A percentile compares a stretch with the other conserved stretches of the same genome.
Evolutionary conservation across 345 rosid genomes (phyloP).

Genomic region (Moringa oleifera): DNA sequence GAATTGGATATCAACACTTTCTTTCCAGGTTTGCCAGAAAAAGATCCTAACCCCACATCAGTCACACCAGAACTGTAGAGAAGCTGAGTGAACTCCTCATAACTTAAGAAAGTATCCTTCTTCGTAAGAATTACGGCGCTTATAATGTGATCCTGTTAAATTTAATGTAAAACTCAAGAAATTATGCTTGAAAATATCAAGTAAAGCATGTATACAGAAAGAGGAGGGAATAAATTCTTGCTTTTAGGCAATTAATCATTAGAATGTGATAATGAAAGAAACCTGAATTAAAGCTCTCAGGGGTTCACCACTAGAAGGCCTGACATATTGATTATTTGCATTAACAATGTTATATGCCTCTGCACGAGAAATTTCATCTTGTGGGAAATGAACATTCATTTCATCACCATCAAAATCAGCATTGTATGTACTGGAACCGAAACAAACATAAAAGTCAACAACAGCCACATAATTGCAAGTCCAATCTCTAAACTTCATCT

Average conservation of each 20-base stretch:
- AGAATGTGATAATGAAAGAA: slow-evolving; percentile 13
- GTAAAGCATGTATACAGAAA: slow-evolving; percentile 1
- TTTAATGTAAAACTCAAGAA: slow-evolving; percentile 11
- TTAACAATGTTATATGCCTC: slow-evolving; percentile 97
- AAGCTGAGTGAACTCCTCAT: slow-evolving; percentile 69
- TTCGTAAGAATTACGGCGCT: slow-evolving; percentile 87
- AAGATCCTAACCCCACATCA: slow-evolving; percentile 33
- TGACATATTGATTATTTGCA: slow-evolving; percentile 93
- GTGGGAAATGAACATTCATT: slow-evolving; percentile 99
- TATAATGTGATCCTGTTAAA: slow-evolving; percentile 82
- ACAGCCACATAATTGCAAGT: not conserved
- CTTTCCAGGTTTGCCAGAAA: slow-evolving; percentile 47
- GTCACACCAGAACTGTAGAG: slow-evolving; percentile 80
- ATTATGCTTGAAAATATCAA: slow-evolving; percentile 8
- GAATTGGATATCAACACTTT: slow-evolving; percentile 49
- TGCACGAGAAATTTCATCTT: slow-evolving; percentile 98
- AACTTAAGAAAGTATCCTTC: slow-evolving; percentile 76
- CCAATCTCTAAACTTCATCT: not conserved
- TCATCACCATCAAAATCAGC: slow-evolving; percentile 99
- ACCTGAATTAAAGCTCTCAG: slow-evolving; percentile 94
- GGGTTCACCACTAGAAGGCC: slow-evolving; percentile 96
- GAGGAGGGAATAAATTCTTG: not conserved
- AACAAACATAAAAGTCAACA: slow-evolving; percentile 14
- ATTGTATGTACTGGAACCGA: slow-evolving; percentile 78
- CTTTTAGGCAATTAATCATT: not conserved